Evolutionary conservation across 148 eudicot genomes (phyloP).

Genomic region (Rhododendron mucronatum): DNA sequence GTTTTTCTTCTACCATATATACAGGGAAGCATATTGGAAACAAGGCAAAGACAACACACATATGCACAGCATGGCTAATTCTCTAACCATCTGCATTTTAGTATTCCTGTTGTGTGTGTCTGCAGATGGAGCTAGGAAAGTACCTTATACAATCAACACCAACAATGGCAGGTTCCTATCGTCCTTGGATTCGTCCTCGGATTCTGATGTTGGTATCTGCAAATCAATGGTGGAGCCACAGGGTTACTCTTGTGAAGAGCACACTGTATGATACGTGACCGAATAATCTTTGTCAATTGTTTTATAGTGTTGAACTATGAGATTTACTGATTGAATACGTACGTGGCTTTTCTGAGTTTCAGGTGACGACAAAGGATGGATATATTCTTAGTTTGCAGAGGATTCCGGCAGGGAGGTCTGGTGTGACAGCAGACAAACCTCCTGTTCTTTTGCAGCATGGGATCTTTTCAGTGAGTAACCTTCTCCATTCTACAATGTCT

Average conservation of each 20-base stretch:
- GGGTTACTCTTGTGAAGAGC: slow-evolving; percentile 44
- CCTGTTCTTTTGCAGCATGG: slow-evolving; percentile 57
- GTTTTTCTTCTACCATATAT: slow-evolving; percentile 8
- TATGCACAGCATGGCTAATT: slow-evolving; percentile 5
- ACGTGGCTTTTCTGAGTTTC: background rate
- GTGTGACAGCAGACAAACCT: slow-evolving; percentile 11
- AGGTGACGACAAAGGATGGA: slow-evolving; percentile 46
- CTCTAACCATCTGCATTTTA: slow-evolving; percentile 6
- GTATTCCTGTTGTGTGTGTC: slow-evolving; percentile 23
- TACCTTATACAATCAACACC: background rate
- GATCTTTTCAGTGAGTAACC: slow-evolving; percentile 27
- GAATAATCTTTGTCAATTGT: background rate
- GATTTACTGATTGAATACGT: background rate
- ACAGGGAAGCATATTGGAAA: background rate
- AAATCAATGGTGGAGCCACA: slow-evolving; percentile 24
- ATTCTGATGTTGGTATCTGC: slow-evolving; percentile 25
- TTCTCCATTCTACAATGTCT: background rate
- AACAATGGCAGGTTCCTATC: background rate
- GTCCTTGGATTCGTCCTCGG: background rate
- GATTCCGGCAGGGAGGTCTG: slow-evolving; percentile 32
- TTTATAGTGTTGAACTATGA: background rate
- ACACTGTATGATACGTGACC: slow-evolving; percentile 18
- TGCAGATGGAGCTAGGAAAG: slow-evolving; percentile 30
- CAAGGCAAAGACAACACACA: too few species aligned
- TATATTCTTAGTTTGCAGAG: slow-evolving; percentile 44